Evolutionary conservation across 257 asterid genomes (phyloP).

Genomic region (Ocimum tenuiflorum): DNA sequence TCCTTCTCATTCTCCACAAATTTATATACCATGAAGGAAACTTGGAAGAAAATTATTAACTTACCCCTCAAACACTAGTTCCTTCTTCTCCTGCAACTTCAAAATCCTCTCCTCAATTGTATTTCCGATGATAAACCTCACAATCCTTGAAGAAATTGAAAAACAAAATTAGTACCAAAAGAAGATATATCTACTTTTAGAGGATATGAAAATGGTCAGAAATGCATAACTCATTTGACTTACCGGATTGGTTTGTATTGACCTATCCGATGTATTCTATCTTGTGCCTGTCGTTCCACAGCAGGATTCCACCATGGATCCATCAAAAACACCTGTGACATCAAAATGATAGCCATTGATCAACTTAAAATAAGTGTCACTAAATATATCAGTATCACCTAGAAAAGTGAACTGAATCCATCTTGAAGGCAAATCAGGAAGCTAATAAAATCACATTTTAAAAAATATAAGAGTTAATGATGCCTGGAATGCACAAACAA

Average conservation of each 20-base stretch:
- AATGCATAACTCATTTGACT: slow-evolving; percentile 1
- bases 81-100: slow-evolving; percentile 92
- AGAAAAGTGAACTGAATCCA: too few relatives aligned
- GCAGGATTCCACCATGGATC: slow-evolving; percentile 99
- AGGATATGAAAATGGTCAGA: background rate
- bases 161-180: background rate
- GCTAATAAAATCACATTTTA: too few relatives aligned
- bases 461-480: too few relatives aligned
- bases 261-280: slow-evolving; percentile 91
- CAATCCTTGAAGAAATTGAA: slow-evolving; percentile 43
- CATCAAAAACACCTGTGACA: slow-evolving; percentile 85
- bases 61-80: slow-evolving; percentile 94
- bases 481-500: background rate
- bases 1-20: background rate
- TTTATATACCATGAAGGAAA: background rate
- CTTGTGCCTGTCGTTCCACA: slow-evolving; percentile 94
- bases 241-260: slow-evolving; percentile 87
- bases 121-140: slow-evolving; percentile 77
- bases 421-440: too few relatives aligned
- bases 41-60: slow-evolving; percentile 7
- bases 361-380: background rate
- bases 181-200: background rate
- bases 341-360: slow-evolving; percentile 16
- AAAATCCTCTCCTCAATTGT: slow-evolving; percentile 86
- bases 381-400: background rate